Base-by-base conservation (phyloP, 768 basidiomycete species). In the Lanmaoa rubissima region DNA sequence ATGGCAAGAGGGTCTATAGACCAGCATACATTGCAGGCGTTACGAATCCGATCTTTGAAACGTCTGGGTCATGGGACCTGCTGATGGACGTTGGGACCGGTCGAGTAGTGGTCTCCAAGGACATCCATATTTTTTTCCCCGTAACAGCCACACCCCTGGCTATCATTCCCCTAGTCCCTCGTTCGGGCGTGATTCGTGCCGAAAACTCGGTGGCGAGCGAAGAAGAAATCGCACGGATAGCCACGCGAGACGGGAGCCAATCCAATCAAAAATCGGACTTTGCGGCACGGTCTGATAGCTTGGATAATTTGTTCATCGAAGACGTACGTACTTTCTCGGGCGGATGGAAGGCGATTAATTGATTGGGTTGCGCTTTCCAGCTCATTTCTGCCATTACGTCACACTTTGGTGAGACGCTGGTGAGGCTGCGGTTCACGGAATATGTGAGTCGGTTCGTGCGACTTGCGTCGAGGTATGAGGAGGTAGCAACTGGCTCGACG, bases 11-110 rank as follows among this genome's bases (percentile, higher is more conserved):
- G n/a, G 16, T 49, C 5, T 36, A 39, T 61, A 94, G 93, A 39
- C 87, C 90, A 5, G 96, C 92, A 13, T 99, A 88, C 68, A 94
- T 99, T 51, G 97, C 95, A 11, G 97, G 97, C 1, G 96, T 98
- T 3, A 95, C 92, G 1, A 99, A 99, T 65, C 97, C 95, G 2
- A 94, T 98, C 45, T 98, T 98, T 73, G 93, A 96, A 65, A 78
- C 88, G 1, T 82, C 88, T 0, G 84, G 87, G 0, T 80, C 83
- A 13, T 99, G 97, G 97, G 97, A 99, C 71, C 76, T 99, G 9
- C 77, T 98, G 40, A 90, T 96, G 70, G 94, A 98, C 68, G 86
- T 98, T 59, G 88, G 92, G 47, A 84, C 86, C 0, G 92, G 92
- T 11, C 86, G 84, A 38, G 91, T 99, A 55, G 86, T 86, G 3